These are phyloP conservation scores for Pichia insulana DNA, from an alignment of 805 yeast genomes.

Conservation along the genomic window DNA sequence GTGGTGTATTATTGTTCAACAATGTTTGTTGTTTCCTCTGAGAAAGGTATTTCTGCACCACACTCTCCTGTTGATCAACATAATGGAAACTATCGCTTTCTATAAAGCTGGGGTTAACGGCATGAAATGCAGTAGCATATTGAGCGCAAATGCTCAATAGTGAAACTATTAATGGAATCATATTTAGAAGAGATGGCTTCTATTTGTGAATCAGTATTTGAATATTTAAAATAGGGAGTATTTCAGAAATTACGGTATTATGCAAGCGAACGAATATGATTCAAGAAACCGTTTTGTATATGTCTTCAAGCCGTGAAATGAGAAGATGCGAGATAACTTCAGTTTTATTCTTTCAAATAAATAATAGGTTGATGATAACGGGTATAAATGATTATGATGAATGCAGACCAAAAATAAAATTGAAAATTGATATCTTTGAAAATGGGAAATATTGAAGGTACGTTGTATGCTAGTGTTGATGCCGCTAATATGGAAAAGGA, in stretches of 20 bases:
- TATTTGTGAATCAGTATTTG: not conserved
- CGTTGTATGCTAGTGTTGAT: too few species aligned
- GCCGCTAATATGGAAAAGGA: too few species aligned
- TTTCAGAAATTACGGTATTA: not conserved
- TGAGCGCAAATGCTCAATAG: not conserved
- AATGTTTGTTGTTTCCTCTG: conserved; percentile 2
- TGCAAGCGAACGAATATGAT: not conserved
- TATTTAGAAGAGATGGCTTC: not conserved
- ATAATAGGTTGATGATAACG: too few species aligned
- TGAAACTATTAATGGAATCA: not conserved
- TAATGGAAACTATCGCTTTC: not conserved
- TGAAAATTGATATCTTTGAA: too few species aligned
- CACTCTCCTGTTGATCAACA: not conserved
- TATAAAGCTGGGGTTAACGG: not conserved
- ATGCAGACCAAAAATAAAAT: too few species aligned
- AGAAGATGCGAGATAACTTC: too few species aligned
- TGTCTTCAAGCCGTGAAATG: not conserved
- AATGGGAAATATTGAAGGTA: too few species aligned
- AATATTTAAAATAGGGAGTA: not conserved
- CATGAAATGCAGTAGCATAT: conserved; percentile 1
- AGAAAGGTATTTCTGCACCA: not conserved
- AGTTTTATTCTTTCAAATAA: too few species aligned
- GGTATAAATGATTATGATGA: too few species aligned
- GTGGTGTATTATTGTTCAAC: not conserved
- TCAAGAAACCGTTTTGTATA: not conserved